Evolutionary conservation across 331 rosid genomes (phyloP), one percentile per base, ranked within the genome.

Genomic region (Malus hybrid): DNA sequence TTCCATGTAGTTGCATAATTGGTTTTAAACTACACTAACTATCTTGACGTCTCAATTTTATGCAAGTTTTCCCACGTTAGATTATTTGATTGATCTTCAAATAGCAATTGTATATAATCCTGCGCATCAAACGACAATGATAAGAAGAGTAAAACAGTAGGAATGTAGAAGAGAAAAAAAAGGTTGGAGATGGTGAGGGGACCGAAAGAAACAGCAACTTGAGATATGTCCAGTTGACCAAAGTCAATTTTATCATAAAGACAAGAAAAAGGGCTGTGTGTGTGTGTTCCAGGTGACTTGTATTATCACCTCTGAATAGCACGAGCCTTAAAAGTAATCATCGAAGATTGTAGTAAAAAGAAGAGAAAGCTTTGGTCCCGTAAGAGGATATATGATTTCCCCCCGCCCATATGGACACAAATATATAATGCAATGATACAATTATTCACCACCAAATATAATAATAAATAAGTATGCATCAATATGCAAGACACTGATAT

Each of bases 271-370:
- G 65, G 69, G 10, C 18, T 32, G 16, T 33, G 48, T 42, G 14
- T 42, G 7, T 34, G 50, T 44, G 50, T 44, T 52, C 44, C 64
- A 65, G 54, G 27, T 59, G 18, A 33, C 7, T 22, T 59, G 31
- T 59, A 22, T n/a, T 22, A 10, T 22, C 29, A 9, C 64, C 12
- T 14, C 80, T 68, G 69, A 65, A 57, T 56, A 59, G 74, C 79
- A 64, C 28, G 65, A 73, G 65, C 65, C 65, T 36, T 57, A 14
- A 62, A 77, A 14, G 46, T 28, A 63, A 77, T 61, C 54, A 62
- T 48, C 8, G 56, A 77, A 77, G 2, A 44, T 22, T 59, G 20
- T 52, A 60, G 24, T 57, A 77, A 19, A 77, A 70, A 60, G 52
- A 44, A 14, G 54, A 22, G 39, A 33, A 50, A 69, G 52, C 15